Evolutionary conservation across 2,329 filamentous ascomycete genomes (phyloP), one percentile per base, ranked within the genome.

Genomic region (Trichoderma endophyticum): DNA sequence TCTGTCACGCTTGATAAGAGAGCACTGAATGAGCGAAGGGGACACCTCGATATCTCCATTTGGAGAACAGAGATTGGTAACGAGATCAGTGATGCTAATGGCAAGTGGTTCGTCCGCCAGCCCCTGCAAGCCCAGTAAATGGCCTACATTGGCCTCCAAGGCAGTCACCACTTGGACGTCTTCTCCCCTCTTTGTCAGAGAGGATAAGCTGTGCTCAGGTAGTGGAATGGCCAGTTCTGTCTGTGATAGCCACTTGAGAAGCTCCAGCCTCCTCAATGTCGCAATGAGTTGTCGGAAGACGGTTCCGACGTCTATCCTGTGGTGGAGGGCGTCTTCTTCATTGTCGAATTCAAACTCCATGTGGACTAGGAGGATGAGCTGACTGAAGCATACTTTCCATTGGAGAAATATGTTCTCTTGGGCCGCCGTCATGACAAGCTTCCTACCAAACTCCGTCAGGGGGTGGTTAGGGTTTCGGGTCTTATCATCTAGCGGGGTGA

Each of bases 261-360:
- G 87, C 78, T 95, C 91, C 64, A 93, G 87, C 74, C 93, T 88
- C 75, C 88, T 89, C 21, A 99, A 85, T 71, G 91, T 87, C n/a
- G 86, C 84, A 39, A 96, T 84, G 6, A 98, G 85, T 61, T 88
- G 86, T 77, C 89, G 83, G 81, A 92, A 95, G 43, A 95, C 89
- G 1, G 84, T 83, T 64, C 92, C 89, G 72, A 96, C 91, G 32
- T 91, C 88, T 9, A 93, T 83, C 24, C 86, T 82, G 51, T 85
- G 82, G 75, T 88, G 87, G 39, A 90, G 84, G 2, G 89, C 89
- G 18, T 92, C 88, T 54, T 93, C 90, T 56, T 91, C 90, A 75
- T 90, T 88, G 72, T 95, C 92, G 68, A 93, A 88, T 78, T 96
- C 93, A 51, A 91, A 91, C 79, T 96, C 92, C 86, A 98, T 92